Conservation (phyloP, 768 basidiomycete genomes). For the Daedaleopsis sinensis region DNA sequence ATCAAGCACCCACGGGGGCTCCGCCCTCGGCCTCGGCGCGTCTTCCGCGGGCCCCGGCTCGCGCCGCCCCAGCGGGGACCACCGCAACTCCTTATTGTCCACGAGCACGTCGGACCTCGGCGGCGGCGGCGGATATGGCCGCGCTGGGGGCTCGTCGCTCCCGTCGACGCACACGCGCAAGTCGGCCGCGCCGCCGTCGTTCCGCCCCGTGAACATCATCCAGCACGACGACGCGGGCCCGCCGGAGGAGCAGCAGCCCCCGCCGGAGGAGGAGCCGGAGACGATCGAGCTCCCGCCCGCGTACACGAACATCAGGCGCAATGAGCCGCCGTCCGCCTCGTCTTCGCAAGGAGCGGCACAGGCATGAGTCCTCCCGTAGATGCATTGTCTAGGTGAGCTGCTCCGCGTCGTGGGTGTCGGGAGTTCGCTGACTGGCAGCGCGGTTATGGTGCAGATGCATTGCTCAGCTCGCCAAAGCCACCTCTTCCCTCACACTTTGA, state of each 20-base stretch:
- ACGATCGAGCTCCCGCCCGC: slow-evolving; percentile 85
- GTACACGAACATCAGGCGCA: slow-evolving; percentile 61
- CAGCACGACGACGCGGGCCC: slow-evolving; percentile 85
- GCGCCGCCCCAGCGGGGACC: slow-evolving; percentile 19
- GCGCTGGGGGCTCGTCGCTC: slow-evolving; percentile 23
- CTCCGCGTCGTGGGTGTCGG: neutral
- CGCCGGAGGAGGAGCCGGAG: slow-evolving; percentile 53
- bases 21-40: slow-evolving; percentile 1
- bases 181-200: slow-evolving; percentile 45
- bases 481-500: neutral
- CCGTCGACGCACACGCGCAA: slow-evolving; percentile 46
- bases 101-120: slow-evolving; percentile 17
- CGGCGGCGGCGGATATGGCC: slow-evolving; percentile 17
- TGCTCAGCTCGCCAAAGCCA: neutral
- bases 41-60: neutral
- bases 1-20: slow-evolving; percentile 40
- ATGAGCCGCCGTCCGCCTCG: neutral
- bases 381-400: neutral
- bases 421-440: neutral
- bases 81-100: slow-evolving; percentile 25
- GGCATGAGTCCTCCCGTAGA: neutral
- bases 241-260: slow-evolving; percentile 47
- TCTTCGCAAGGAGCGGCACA: neutral
- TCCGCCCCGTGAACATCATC: slow-evolving; percentile 77
- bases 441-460: neutral